These are phyloP conservation scores for Coleophoma crateriformis DNA, from an alignment of 2,329 filamentous ascomycete genomes.

Conservation along the genomic window DNA sequence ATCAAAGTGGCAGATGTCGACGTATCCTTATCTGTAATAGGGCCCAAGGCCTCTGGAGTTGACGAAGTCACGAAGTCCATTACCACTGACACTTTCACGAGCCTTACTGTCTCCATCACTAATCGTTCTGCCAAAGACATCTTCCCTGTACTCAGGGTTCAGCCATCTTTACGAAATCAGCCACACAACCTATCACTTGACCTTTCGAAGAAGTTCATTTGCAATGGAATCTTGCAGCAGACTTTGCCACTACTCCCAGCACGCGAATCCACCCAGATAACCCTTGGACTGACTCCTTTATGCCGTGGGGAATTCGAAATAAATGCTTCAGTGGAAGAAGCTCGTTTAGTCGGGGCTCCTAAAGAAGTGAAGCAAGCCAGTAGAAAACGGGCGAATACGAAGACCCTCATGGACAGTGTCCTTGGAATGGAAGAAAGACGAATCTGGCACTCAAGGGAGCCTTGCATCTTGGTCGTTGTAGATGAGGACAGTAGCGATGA, in stretches of 20 bases:
- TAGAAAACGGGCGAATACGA: conserved; percentile 45
- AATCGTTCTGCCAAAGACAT: conserved; percentile 69
- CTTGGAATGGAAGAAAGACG: conserved; percentile 54
- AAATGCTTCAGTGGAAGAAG: conserved; percentile 75
- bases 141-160: conserved; percentile 66
- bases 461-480: conserved; percentile 47
- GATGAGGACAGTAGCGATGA: conserved; percentile 31
- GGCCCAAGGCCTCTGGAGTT: conserved; percentile 12
- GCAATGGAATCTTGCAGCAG: conserved; percentile 80
- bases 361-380: conserved; percentile 17
- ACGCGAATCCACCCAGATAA: conserved; percentile 52
- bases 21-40: conserved; percentile 52
- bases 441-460: conserved; percentile 58
- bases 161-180: conserved; percentile 71
- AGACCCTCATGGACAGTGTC: conserved; percentile 51
- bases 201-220: conserved; percentile 73
- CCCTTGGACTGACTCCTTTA: conserved; percentile 67
- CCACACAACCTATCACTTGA: conserved; percentile 63
- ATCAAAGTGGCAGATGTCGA: conserved; percentile 75
- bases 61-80: conserved; percentile 21
- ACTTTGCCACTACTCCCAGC: conserved; percentile 58
- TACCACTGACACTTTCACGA: conserved; percentile 58
- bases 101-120: conserved; percentile 62
- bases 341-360: conserved; percentile 38
- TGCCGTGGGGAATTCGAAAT: conserved; percentile 81